Evolutionary conservation across 768 basidiomycete species (phyloP), one percentile per base, ranked within the genome.

Genomic region (Leccinum ochraceum): DNA sequence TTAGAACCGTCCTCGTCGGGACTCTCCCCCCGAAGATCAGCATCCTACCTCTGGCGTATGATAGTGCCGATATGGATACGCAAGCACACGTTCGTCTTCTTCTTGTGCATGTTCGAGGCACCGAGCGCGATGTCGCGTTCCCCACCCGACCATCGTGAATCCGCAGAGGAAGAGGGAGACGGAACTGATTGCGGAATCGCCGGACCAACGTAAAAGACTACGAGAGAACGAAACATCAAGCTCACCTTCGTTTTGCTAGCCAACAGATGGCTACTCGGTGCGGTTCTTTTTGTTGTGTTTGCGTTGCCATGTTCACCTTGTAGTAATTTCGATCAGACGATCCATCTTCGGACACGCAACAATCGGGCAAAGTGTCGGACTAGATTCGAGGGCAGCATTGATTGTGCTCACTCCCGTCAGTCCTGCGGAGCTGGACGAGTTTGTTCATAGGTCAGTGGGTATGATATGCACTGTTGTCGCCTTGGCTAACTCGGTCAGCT

Each of bases 31-130:
- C 34, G 34, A 34, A 34, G 34, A 34, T 71, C 80, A 7, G 78
- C 86, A 94, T 34, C 88, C 89, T 0, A 81, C 97, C 32, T 34
- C 32, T 34, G 32, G 11, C 32, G 32, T 34, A 34, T 34, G 11
- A 34, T 13, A 34, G 32, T 34, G 32, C 32, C 32, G 1, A 93
- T 98, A 71, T 99, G 97, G 97, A 87, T 98, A 36, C 83, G 95
- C 49, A 98, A 98, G 74, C 97, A 99, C 69, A 92, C 92, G 5
- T 96, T 98, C 73, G 91, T 98, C 9, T 80, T 97, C 61, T 97
- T 98, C 73, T 76, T 92, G 34, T 34, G 34, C 13, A 34, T 34
- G 32, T 34, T 34, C 32, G 11, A 34, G 11, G 34, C 57, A 79
- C 80, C 83, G 1, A 74, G 74, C 11, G 66, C 74, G n/a, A 69